phyloP scores from a whole-genome alignment of 2,329 filamentous ascomycete genomes.

The Colletotrichum spaethianum region DNA sequence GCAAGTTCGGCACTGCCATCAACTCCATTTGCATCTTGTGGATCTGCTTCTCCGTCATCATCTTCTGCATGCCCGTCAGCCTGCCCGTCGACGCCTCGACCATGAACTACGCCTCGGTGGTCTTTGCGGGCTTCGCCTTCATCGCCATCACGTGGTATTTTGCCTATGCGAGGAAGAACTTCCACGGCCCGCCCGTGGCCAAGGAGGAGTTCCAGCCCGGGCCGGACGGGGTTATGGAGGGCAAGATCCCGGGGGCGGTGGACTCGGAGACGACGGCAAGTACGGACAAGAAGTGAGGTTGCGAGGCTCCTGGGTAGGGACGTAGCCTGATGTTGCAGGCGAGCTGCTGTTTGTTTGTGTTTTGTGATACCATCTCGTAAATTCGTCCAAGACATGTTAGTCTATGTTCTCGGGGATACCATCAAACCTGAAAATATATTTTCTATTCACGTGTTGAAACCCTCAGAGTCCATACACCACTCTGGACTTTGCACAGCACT shows the following conservation, averaged over 20 bases:
- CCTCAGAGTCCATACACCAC: too few relatives aligned
- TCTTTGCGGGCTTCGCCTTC: slow-evolving; percentile 73
- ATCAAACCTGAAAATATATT: too few relatives aligned
- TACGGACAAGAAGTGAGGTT: slow-evolving; percentile 34
- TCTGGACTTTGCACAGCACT: too few relatives aligned
- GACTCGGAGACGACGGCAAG: slow-evolving; percentile 36
- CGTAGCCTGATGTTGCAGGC: too few relatives aligned
- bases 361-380: not conserved
- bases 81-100: slow-evolving; percentile 67
- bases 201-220: slow-evolving; percentile 45
- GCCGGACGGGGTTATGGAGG: slow-evolving; percentile 38
- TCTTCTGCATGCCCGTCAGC: slow-evolving; percentile 83
- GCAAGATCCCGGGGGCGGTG: slow-evolving; percentile 8
- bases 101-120: slow-evolving; percentile 79
- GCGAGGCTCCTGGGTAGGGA: not conserved
- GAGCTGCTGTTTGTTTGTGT: not conserved
- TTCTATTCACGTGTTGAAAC: too few relatives aligned
- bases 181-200: slow-evolving; percentile 68
- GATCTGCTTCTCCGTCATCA: slow-evolving; percentile 78
- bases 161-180: slow-evolving; percentile 73
- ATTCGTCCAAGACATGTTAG: too few relatives aligned
- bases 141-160: slow-evolving; percentile 76
- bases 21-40: slow-evolving; percentile 79
- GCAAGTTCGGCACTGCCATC: slow-evolving; percentile 76
- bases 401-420: too few relatives aligned